Conservation (phyloP, 164 flowering plant genomes). For the Magnolia kwangsiensis region DNA sequence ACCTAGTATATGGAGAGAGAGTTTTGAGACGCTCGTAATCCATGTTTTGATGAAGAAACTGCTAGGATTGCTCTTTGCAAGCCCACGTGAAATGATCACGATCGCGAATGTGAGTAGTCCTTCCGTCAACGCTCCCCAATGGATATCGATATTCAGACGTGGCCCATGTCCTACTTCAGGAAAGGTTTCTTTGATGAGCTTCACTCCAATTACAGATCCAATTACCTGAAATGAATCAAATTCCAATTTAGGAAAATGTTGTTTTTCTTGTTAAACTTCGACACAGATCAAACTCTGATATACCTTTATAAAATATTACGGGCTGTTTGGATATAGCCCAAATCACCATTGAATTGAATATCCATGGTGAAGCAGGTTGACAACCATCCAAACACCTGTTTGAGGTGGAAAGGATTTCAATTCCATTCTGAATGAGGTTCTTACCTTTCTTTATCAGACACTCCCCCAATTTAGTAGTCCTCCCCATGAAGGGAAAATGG, state of each 20-base stretch:
- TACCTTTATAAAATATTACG: too few species aligned
- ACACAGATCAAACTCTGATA: neutral
- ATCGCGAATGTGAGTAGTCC: constrained; percentile 70
- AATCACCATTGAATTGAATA: neutral
- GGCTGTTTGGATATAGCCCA: neutral
- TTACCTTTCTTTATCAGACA: too few species aligned
- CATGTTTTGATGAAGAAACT: constrained; percentile 82
- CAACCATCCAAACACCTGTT: too few species aligned
- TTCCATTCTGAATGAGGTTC: too few species aligned
- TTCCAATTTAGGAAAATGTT: neutral
- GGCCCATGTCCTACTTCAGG: constrained; percentile 79
- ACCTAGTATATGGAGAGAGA: constrained; percentile 84
- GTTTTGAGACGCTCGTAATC: constrained; percentile 79
- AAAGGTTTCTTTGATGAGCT: constrained; percentile 43
- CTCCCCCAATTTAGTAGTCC: too few species aligned
- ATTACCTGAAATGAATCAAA: constrained; percentile 39
- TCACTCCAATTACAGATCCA: constrained; percentile 75
- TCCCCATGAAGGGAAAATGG: too few species aligned
- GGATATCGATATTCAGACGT: constrained; percentile 64
- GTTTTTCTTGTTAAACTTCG: neutral
- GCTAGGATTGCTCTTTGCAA: constrained; percentile 48
- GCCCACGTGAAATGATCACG: constrained; percentile 53
- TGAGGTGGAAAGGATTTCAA: too few species aligned
- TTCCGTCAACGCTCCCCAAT: constrained; percentile 84
- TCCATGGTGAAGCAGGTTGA: neutral